phyloP scores from a whole-genome alignment of 805 yeast species.

The Kuraishia cidri region DNA sequence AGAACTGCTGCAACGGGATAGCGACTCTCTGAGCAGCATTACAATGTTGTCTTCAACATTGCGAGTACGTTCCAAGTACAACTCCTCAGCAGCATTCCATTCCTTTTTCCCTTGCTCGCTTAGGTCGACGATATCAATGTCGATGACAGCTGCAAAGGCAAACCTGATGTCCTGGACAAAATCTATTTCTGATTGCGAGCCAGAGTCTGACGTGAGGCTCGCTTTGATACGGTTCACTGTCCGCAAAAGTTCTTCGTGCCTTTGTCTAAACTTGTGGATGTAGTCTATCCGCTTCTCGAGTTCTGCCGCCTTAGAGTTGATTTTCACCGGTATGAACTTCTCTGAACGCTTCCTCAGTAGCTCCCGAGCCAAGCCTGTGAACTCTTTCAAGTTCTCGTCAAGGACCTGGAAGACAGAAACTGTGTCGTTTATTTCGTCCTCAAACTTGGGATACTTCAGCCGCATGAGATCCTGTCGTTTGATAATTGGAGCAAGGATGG shows the following conservation, averaged over 20 bases:
- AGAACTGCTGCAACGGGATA: constrained; percentile 29
- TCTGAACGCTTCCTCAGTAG: constrained; percentile 65
- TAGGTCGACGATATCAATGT: constrained; percentile 1
- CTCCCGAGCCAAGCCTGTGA: constrained; percentile 64
- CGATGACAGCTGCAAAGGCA: background rate
- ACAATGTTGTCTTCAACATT: constrained; percentile 38
- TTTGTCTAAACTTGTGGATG: constrained; percentile 34
- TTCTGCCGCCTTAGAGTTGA: constrained; percentile 32
- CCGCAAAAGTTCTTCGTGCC: constrained; percentile 39
- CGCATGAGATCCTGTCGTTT: constrained; percentile 32
- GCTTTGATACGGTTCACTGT: too few species aligned
- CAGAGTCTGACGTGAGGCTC: too few species aligned
- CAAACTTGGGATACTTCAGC: constrained; percentile 30
- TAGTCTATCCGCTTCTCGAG: constrained; percentile 34
- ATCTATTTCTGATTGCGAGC: constrained; percentile 2
- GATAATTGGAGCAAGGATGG: constrained; percentile 29
- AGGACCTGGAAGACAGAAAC: constrained; percentile 32
- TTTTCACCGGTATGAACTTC: constrained; percentile 54
- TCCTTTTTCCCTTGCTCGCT: constrained; percentile 3
- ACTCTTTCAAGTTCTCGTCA: constrained; percentile 56
- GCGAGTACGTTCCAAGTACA: constrained; percentile 31
- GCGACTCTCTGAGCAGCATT: constrained; percentile 23
- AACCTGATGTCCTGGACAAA: background rate
- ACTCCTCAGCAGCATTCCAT: constrained; percentile 32
- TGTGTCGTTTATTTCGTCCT: constrained; percentile 16